Conservation (phyloP, 106 monocot species). For the Dendrobium huoshanense region DNA sequence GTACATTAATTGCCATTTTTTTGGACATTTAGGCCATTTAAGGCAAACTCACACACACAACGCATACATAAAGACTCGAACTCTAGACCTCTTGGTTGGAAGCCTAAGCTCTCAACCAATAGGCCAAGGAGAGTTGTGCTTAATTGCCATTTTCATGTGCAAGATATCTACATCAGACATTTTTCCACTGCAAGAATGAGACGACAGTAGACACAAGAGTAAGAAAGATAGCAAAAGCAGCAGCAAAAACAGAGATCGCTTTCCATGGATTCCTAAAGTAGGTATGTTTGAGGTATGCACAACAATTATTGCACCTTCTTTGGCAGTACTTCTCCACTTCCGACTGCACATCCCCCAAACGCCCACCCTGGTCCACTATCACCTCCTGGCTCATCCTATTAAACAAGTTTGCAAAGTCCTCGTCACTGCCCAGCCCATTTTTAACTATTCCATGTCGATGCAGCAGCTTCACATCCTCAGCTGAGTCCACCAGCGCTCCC, state of each 20-base stretch:
- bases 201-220: not conserved
- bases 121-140: too few species aligned
- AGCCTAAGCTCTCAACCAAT: too few species aligned
- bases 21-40: too few species aligned
- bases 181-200: not conserved
- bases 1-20: too few species aligned
- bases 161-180: not conserved
- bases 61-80: too few species aligned
- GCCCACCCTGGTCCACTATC: not conserved
- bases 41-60: too few species aligned
- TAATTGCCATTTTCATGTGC: too few species aligned
- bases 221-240: not conserved
- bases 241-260: not conserved
- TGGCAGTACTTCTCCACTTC: not conserved
- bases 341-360: not conserved
- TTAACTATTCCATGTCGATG: slow-evolving; percentile 5
- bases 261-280: slow-evolving; percentile 14
- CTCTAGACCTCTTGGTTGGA: too few species aligned
- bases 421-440: slow-evolving; percentile 25
- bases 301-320: not conserved
- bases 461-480: slow-evolving; percentile 9
- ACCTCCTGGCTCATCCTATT: slow-evolving; percentile 18
- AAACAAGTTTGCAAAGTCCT: slow-evolving; percentile 20
- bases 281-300: not conserved
- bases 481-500: slow-evolving; percentile 14